Evolutionary conservation across 2,329 filamentous ascomycete species (phyloP), one percentile per base, ranked within the genome.

Genomic region (Cytospora mali): DNA sequence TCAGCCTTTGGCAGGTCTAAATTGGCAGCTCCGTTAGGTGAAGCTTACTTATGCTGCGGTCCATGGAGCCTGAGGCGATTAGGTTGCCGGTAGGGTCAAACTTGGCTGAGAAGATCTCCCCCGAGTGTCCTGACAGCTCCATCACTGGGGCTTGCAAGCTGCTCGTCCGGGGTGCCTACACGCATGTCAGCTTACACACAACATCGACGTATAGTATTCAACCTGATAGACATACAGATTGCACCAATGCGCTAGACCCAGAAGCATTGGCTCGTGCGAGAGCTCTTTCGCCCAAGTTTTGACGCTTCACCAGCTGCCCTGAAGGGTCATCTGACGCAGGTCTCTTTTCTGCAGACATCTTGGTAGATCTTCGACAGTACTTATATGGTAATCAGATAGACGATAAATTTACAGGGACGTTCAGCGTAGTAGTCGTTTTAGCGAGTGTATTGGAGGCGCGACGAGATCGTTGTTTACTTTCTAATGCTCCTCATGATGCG

Each of bases 21-120:
- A 11, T 3, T 35, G 5, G 7, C 2, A 21, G 28, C 18, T 4
- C 23, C 1, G 14, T 7, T n/a, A 28, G 6, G 9, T 10, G 6
- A 46, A 50, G 79, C 89, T 63, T 79, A 96, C 92, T 82, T 70
- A 99, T 95, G 63, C 88, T 91, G 70, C 93, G 86, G 74, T 99
- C 95, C 91, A 97, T 97, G 14, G 92, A 95, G 10, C 92, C 94
- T 1, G 95, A 98, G 49, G 95, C 95, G 70, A 98, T 95, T 67
- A 92, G 83, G 66, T 93, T 89, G 50, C 93, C 94, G 2, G 90
- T 90, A 3, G 92, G 90, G 73, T 97, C 92, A 73, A 99, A 99
- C 72, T 91, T 89, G 55, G 92, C 90, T 27, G 92, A 84, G 73
- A 98, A 98, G 54, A 99, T 86, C 78, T 99, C 95, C 23, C 92